These are phyloP conservation scores for Microascus cirrosus DNA, from an alignment of 2,329 filamentous ascomycete genomes.

Conservation along the genomic window DNA sequence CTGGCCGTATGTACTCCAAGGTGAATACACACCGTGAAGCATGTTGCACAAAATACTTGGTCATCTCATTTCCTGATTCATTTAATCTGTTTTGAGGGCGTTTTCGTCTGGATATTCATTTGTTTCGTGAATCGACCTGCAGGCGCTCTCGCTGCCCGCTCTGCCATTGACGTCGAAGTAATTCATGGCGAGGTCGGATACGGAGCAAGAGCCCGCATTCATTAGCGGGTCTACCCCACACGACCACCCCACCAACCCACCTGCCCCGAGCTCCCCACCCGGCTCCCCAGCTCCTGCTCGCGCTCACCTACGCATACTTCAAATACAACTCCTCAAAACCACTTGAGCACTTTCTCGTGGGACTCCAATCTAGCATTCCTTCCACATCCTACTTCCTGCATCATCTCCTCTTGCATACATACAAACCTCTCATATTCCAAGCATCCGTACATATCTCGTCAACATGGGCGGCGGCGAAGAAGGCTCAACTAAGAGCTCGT, in stretches of 20 bases:
- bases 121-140: background rate
- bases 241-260: background rate
- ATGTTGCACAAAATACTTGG: background rate
- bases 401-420: background rate
- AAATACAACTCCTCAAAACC: background rate
- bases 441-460: constrained; percentile 1
- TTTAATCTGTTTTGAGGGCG: background rate
- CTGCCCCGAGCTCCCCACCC: background rate
- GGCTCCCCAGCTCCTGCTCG: background rate
- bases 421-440: background rate
- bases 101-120: background rate
- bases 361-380: background rate
- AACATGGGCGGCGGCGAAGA: constrained; percentile 39
- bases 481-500: constrained; percentile 33
- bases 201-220: background rate
- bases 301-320: background rate
- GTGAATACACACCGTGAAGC: background rate
- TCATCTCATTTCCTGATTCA: background rate
- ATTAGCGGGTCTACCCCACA: background rate
- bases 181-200: background rate
- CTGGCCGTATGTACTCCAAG: background rate
- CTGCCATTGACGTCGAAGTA: background rate
- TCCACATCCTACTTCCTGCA: background rate
- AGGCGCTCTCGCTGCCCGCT: background rate
- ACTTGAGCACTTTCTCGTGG: background rate